phyloP scores from a whole-genome alignment of 2,329 filamentous ascomycete genomes.

The Geosmithia flava region DNA sequence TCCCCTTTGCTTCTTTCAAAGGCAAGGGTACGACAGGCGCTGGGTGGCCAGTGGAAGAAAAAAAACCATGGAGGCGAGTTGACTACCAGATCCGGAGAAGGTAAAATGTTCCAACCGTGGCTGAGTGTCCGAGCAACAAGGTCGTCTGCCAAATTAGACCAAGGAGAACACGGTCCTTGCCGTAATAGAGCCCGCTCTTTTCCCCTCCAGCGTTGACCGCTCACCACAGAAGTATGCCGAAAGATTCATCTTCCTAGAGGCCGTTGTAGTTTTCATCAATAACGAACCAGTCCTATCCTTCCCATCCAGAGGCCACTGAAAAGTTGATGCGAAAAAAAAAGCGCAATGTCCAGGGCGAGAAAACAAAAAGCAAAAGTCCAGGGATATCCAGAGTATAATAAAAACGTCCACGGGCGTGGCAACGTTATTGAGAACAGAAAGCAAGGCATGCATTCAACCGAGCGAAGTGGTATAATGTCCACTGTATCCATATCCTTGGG shows the following conservation, averaged over 20 bases:
- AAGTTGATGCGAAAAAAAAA: neutral
- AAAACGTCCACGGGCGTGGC: neutral
- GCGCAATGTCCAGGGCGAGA: neutral
- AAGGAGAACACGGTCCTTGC: neutral
- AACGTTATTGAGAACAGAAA: neutral
- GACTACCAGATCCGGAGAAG: constrained; percentile 15
- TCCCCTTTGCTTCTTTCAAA: neutral
- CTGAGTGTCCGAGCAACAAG: constrained; percentile 5
- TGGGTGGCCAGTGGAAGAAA: constrained; percentile 5
- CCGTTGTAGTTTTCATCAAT: constrained; percentile 6
- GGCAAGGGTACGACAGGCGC: constrained; percentile 4
- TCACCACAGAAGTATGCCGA: constrained; percentile 11
- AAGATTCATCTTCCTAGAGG: constrained; percentile 17
- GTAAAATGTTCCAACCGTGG: constrained; percentile 14
- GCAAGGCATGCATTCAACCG: neutral
- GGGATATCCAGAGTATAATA: neutral
- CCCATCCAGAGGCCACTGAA: neutral
- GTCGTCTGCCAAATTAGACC: neutral
- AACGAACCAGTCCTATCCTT: neutral
- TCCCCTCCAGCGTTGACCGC: constrained; percentile 16
- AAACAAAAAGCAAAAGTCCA: neutral
- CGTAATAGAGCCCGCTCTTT: constrained; percentile 11
- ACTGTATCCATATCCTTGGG: neutral
- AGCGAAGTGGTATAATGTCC: neutral
- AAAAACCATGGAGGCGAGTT: constrained; percentile 7